Evolutionary conservation across 108 stramenopile species (phyloP).

Genomic region (Pinguiococcus pyrenoidosus): DNA sequence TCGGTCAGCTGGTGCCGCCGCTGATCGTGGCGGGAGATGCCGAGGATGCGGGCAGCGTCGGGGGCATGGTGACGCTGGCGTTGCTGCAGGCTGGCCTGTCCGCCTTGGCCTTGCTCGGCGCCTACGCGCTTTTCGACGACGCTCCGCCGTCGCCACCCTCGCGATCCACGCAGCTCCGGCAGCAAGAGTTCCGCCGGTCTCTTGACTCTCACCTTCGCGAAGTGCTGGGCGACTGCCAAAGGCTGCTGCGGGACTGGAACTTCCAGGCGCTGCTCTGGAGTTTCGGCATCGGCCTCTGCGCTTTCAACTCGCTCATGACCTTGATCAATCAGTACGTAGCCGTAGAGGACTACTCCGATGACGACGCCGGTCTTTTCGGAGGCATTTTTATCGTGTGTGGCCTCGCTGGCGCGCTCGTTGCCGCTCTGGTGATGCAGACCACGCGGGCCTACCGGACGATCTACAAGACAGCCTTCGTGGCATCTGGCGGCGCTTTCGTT

Average conservation of each 20-base stretch:
- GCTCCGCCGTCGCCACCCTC: conserved; percentile 19
- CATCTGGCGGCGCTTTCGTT: no score
- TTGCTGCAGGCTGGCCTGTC: not conserved
- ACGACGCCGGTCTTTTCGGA: conserved; percentile 26
- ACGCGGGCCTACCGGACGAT: conserved; percentile 2
- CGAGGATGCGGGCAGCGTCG: not conserved
- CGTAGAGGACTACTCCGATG: conserved; percentile 22
- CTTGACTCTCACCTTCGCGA: not conserved
- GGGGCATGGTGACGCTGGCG: conserved; percentile 3
- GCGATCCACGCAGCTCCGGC: not conserved
- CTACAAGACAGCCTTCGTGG: conserved; percentile 1
- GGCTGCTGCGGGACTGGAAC: conserved; percentile 6
- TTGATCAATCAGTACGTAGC: conserved; percentile 19
- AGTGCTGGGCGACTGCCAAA: not conserved
- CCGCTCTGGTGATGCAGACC: conserved; percentile 8
- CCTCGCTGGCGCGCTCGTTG: conserved; percentile 17
- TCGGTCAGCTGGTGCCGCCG: conserved; percentile 19
- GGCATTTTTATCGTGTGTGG: conserved; percentile 24
- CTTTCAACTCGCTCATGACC: conserved; percentile 34
- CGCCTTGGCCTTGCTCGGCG: not conserved
- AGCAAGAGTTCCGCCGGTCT: not conserved
- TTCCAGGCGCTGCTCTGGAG: conserved; percentile 8
- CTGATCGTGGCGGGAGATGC: conserved; percentile 8
- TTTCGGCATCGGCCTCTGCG: conserved; percentile 22
- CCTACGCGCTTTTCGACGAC: not conserved